These are phyloP conservation scores for Aquilaria malaccensis DNA, from an alignment of 345 rosid genomes.

Conservation along the genomic window DNA sequence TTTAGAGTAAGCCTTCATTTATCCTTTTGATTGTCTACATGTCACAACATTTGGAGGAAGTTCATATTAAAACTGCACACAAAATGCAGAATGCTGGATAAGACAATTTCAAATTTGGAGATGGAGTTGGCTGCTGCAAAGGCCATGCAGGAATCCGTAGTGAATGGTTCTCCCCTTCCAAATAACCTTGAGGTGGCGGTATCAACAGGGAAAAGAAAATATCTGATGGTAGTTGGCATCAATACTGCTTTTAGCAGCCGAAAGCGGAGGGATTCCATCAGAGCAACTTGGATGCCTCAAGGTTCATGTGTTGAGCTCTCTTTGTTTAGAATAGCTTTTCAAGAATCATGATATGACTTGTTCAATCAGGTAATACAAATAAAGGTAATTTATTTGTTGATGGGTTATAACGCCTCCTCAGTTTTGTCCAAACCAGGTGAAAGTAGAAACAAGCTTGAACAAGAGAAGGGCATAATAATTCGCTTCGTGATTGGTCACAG, in stretches of 20 bases:
- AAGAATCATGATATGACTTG: background rate
- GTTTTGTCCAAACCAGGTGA: conserved; percentile 40
- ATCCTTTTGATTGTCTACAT: background rate
- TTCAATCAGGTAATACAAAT: background rate
- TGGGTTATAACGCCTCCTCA: background rate
- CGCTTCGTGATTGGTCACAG: conserved; percentile 99
- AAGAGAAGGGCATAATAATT: conserved; percentile 92
- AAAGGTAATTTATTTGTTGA: background rate
- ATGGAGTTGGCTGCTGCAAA: conserved; percentile 79
- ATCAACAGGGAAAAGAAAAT: conserved; percentile 40
- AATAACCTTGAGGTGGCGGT: conserved; percentile 30
- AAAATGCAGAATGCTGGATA: conserved; percentile 49
- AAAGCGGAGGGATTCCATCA: conserved; percentile 90
- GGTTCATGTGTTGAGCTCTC: conserved; percentile 35
- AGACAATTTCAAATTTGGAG: conserved; percentile 66
- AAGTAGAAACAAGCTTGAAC: conserved; percentile 81
- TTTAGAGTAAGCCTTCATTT: conserved; percentile 37
- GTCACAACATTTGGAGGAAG: background rate
- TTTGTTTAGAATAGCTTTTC: background rate
- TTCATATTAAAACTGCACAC: conserved; percentile 7
- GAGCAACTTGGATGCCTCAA: conserved; percentile 97
- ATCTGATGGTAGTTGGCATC: conserved; percentile 81
- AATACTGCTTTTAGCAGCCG: conserved; percentile 97
- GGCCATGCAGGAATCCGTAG: conserved; percentile 56
- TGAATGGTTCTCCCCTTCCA: conserved; percentile 55